These are phyloP conservation scores for Alopecurus myosuroides DNA, from an alignment of 176 grass and related monocot genomes.

Conservation along the genomic window DNA sequence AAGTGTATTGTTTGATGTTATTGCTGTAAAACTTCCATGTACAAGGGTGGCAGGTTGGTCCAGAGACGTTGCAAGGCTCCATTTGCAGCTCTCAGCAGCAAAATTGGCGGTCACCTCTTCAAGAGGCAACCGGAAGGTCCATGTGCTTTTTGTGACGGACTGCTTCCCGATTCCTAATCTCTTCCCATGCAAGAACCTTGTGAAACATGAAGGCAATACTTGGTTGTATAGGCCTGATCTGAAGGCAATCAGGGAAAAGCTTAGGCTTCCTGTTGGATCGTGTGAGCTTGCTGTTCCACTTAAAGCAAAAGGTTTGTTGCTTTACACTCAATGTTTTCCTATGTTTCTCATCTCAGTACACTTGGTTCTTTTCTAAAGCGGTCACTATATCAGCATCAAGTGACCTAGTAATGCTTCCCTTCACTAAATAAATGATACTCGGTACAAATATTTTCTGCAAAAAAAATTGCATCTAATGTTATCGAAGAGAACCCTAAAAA, in stretches of 20 bases:
- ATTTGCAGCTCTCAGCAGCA: conserved; percentile 81
- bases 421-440: background rate
- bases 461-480: background rate
- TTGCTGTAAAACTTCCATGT: conserved; percentile 69
- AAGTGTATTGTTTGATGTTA: conserved; percentile 42
- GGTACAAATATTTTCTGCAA: background rate
- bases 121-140: conserved; percentile 33
- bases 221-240: conserved; percentile 77
- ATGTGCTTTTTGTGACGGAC: conserved; percentile 73
- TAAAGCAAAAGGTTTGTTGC: conserved; percentile 68
- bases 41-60: conserved; percentile 58
- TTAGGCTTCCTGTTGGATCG: conserved; percentile 79
- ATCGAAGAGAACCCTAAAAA: background rate
- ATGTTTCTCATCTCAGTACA: background rate
- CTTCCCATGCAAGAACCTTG: conserved; percentile 82
- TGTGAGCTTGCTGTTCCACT: conserved; percentile 85
- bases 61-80: conserved; percentile 75
- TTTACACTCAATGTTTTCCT: background rate
- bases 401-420: background rate
- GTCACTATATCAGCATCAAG: background rate
- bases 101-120: conserved; percentile 59
- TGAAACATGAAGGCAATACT: conserved; percentile 64
- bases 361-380: background rate
- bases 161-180: conserved; percentile 85
- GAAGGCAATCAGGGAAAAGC: conserved; percentile 65